These are phyloP conservation scores for Nakazawaea ambrosiae DNA, from an alignment of 805 yeast genomes.

Conservation along the genomic window DNA sequence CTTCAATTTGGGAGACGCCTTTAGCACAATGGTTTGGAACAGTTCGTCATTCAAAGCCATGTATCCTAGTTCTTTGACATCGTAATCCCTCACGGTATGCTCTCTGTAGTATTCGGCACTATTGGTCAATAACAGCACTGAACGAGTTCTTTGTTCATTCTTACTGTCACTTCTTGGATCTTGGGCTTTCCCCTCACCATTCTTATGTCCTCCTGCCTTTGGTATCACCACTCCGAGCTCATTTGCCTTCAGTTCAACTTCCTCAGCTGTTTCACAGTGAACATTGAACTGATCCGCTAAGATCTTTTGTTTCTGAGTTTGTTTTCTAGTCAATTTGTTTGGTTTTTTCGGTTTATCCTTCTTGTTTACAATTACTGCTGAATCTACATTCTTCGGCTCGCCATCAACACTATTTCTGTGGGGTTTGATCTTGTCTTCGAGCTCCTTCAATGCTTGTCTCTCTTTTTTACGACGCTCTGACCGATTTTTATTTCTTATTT, in stretches of 20 bases:
- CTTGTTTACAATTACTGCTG: too few species aligned
- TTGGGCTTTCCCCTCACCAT: too few species aligned
- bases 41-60: not conserved
- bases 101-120: slow-evolving; percentile 3
- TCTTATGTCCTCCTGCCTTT: too few species aligned
- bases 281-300: not conserved
- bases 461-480: too few species aligned
- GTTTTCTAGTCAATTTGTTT: not conserved
- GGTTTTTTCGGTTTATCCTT: not conserved
- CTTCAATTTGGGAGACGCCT: slow-evolving; percentile 4
- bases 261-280: not conserved
- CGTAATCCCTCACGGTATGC: slow-evolving; percentile 1
- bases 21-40: not conserved
- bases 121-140: not conserved
- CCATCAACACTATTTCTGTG: too few species aligned
- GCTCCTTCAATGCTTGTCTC: too few species aligned
- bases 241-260: not conserved
- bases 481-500: too few species aligned
- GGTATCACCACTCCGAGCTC: too few species aligned
- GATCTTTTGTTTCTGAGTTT: not conserved
- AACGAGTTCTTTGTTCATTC: too few species aligned
- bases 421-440: too few species aligned
- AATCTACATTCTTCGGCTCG: too few species aligned
- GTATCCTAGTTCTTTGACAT: not conserved
- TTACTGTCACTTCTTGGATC: too few species aligned